Conservation (phyloP, 2,329 filamentous ascomycete species). For the Sphaerulina vaccinii region DNA sequence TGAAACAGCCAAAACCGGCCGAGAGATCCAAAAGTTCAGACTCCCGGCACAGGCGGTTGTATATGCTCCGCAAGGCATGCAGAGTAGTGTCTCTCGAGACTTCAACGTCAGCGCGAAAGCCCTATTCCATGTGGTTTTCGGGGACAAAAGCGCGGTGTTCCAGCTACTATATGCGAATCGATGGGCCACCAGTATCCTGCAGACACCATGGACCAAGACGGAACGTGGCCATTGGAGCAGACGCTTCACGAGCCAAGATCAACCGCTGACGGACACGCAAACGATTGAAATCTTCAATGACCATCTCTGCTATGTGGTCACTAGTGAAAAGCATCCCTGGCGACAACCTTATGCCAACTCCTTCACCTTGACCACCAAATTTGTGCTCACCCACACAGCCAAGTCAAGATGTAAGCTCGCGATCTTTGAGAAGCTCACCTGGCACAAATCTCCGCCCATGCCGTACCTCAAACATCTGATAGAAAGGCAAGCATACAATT, state of each 20-base stretch:
- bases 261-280: slow-evolving; percentile 71
- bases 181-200: slow-evolving; percentile 72
- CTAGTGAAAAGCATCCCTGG: slow-evolving; percentile 67
- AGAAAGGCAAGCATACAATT: slow-evolving; percentile 67
- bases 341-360: slow-evolving; percentile 77
- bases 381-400: slow-evolving; percentile 88
- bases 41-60: slow-evolving; percentile 76
- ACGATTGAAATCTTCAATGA: slow-evolving; percentile 68
- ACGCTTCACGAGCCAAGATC: slow-evolving; percentile 59
- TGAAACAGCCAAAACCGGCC: slow-evolving; percentile 42
- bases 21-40: slow-evolving; percentile 69
- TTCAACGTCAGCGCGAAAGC: slow-evolving; percentile 93
- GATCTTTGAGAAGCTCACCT: slow-evolving; percentile 83
- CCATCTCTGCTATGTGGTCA: slow-evolving; percentile 65
- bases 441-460: slow-evolving; percentile 57
- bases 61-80: slow-evolving; percentile 81
- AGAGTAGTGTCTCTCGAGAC: slow-evolving; percentile 71
- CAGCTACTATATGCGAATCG: slow-evolving; percentile 85
- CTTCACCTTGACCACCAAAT: slow-evolving; percentile 82
- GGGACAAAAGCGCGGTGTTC: slow-evolving; percentile 93
- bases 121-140: slow-evolving; percentile 93
- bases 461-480: slow-evolving; percentile 53
- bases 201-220: slow-evolving; percentile 76
- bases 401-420: slow-evolving; percentile 92
- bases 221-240: slow-evolving; percentile 58